Percentiles rank a stretch among this genome's conserved stretches.
Conservation (phyloP, 1,139 yeast genomes). For the Saccharomyces pastorianus region DNA sequence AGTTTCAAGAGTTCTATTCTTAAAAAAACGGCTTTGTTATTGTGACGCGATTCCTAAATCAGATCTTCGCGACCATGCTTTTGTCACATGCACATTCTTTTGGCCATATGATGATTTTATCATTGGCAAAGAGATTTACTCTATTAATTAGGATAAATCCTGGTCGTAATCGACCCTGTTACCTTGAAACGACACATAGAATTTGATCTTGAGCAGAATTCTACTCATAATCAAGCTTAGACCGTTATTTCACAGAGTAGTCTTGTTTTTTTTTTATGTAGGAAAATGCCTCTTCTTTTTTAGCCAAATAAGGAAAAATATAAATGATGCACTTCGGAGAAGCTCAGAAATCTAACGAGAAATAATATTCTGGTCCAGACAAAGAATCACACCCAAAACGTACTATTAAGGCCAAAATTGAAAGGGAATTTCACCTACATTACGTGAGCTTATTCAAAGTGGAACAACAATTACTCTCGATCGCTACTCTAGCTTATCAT, state of each 20-base stretch:
- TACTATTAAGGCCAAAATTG: not conserved
- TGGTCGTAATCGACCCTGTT: not conserved
- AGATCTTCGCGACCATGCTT: not conserved
- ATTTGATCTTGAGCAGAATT: too few relatives aligned
- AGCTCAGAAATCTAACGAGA: not conserved
- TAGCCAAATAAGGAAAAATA: not conserved
- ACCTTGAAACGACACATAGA: too few relatives aligned
- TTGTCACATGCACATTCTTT: not conserved
- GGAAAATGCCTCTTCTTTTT: not conserved
- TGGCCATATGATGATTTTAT: not conserved
- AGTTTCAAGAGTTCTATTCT: not conserved
- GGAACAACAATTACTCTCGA: not conserved
- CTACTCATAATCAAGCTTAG: not conserved
- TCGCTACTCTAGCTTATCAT: too few relatives aligned
- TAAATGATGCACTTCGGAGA: not conserved
- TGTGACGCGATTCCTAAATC: not conserved
- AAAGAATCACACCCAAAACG: not conserved
- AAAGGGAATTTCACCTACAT: not conserved
- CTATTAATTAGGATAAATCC: not conserved
- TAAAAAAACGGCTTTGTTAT: not conserved
- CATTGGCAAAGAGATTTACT: not conserved
- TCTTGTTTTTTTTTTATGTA: not conserved
- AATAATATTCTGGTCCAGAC: not conserved
- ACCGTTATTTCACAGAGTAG: not conserved
- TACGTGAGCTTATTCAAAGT: not conserved